phyloP scores from a whole-genome alignment of 2,329 filamentous ascomycete genomes.

The Venturia oleaginea region DNA sequence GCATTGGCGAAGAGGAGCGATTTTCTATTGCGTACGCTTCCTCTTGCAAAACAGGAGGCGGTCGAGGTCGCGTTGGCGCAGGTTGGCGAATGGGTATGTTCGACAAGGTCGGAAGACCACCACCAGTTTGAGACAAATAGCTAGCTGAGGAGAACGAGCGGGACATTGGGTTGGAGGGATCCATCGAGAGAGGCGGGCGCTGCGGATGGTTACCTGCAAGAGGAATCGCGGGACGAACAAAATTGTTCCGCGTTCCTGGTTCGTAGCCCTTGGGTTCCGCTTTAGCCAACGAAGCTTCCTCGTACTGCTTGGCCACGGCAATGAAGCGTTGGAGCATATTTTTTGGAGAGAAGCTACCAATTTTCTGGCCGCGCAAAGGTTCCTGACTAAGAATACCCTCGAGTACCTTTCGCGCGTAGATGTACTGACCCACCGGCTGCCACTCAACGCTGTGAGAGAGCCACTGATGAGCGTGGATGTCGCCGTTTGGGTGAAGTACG shows the following conservation, averaged over 20 bases:
- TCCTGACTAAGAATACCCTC: conserved; percentile 32
- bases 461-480: conserved; percentile 41
- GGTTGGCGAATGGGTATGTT: neutral
- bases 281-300: conserved; percentile 7
- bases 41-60: neutral
- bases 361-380: conserved; percentile 12
- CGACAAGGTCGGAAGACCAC: conserved; percentile 5
- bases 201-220: neutral
- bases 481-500: conserved; percentile 38
- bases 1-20: neutral
- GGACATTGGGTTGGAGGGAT: neutral
- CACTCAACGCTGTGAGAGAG: conserved; percentile 30
- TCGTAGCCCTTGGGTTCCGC: conserved; percentile 8
- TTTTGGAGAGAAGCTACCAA: conserved; percentile 10
- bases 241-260: neutral
- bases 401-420: conserved; percentile 31
- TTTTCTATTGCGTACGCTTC: neutral
- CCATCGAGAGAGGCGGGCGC: neutral
- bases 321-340: conserved; percentile 10
- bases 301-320: conserved; percentile 11
- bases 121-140: neutral
- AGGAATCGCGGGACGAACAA: conserved; percentile 1
- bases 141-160: conserved; percentile 8
- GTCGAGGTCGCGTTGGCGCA: neutral
- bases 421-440: conserved; percentile 37